Percentiles rank a stretch among this genome's conserved stretches.
These are phyloP conservation scores for Jackrogersella multiformis DNA, from an alignment of 495 filamentous ascomycete species.

Conservation along the genomic window DNA sequence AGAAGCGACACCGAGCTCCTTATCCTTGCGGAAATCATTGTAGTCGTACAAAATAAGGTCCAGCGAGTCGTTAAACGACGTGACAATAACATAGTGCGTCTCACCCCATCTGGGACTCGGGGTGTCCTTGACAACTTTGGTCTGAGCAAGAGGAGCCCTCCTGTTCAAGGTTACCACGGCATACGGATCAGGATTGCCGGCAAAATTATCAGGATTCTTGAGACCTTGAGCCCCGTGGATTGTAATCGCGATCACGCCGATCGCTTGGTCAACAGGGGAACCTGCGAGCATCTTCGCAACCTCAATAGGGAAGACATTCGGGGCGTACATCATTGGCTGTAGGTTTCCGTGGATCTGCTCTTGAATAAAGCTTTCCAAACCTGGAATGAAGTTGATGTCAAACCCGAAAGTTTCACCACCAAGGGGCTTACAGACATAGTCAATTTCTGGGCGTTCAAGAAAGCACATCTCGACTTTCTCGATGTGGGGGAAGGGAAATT, in stretches of 20 bases:
- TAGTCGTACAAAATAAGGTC: slow-evolving; percentile 87
- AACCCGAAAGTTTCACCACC: slow-evolving; percentile 95
- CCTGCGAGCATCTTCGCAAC: slow-evolving; percentile 99
- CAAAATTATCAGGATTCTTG: slow-evolving; percentile 93
- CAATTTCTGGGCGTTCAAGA: slow-evolving; percentile 75
- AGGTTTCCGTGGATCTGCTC: slow-evolving; percentile 94
- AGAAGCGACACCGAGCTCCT: slow-evolving; percentile 86
- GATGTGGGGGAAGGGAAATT: slow-evolving; percentile 94
- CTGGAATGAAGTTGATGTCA: slow-evolving; percentile 98
- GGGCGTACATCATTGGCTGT: slow-evolving; percentile 95
- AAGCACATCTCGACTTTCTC: slow-evolving; percentile 93
- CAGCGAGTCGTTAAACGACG: slow-evolving; percentile 84
- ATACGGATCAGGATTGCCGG: slow-evolving; percentile 94
- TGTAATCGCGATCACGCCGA: slow-evolving; percentile 91
- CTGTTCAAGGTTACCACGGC: slow-evolving; percentile 86
- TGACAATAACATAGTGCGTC: slow-evolving; percentile 93
- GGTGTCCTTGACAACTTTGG: slow-evolving; percentile 85
- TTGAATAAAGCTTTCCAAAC: slow-evolving; percentile 90
- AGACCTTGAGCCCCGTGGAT: slow-evolving; percentile 89
- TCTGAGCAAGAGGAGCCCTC: slow-evolving; percentile 80
- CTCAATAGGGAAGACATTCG: slow-evolving; percentile 97
- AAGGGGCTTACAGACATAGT: slow-evolving; percentile 97
- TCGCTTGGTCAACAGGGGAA: slow-evolving; percentile 91
- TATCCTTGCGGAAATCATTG: slow-evolving; percentile 96
- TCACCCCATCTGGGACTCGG: slow-evolving; percentile 94